These are phyloP conservation scores for Pseudogymnoascus sp. DNA, from an alignment of 2,329 filamentous ascomycete species.

Conservation along the genomic window DNA sequence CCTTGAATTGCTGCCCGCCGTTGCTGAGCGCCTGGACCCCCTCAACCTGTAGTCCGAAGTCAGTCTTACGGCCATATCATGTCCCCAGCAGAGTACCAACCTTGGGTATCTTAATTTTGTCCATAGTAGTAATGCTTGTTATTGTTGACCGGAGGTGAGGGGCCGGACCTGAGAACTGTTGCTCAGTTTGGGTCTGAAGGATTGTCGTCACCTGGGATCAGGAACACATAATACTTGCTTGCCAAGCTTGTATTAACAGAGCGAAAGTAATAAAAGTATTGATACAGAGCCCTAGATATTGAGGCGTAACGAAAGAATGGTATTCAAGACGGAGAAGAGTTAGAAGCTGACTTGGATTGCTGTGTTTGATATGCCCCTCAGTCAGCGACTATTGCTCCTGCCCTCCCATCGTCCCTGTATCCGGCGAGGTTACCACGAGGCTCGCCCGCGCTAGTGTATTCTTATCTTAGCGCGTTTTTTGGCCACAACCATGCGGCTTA, in stretches of 20 bases:
- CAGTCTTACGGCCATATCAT: conserved; percentile 15
- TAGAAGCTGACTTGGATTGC: background rate
- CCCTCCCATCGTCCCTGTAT: conserved; percentile 2
- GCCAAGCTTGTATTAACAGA: conserved; percentile 4
- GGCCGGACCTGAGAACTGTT: background rate
- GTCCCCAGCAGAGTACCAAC: conserved; percentile 21
- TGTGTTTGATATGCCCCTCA: conserved; percentile 7
- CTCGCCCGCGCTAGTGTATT: conserved; percentile 8
- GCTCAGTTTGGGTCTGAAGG: background rate
- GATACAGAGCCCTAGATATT: background rate
- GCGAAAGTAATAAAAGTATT: background rate
- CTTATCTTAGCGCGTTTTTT: background rate
- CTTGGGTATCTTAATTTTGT: conserved; percentile 41
- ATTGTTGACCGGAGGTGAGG: background rate
- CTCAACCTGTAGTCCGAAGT: conserved; percentile 41
- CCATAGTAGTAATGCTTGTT: conserved; percentile 25
- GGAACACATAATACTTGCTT: conserved; percentile 1
- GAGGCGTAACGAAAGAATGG: background rate
- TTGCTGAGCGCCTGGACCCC: conserved; percentile 54
- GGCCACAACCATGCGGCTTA: background rate
- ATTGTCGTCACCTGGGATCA: background rate
- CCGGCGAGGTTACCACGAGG: background rate
- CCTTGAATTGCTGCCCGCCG: conserved; percentile 48
- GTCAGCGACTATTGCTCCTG: conserved; percentile 2
- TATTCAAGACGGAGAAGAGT: background rate